Evolutionary conservation across 495 filamentous ascomycete species (phyloP).

Genomic region (Halenospora varia): DNA sequence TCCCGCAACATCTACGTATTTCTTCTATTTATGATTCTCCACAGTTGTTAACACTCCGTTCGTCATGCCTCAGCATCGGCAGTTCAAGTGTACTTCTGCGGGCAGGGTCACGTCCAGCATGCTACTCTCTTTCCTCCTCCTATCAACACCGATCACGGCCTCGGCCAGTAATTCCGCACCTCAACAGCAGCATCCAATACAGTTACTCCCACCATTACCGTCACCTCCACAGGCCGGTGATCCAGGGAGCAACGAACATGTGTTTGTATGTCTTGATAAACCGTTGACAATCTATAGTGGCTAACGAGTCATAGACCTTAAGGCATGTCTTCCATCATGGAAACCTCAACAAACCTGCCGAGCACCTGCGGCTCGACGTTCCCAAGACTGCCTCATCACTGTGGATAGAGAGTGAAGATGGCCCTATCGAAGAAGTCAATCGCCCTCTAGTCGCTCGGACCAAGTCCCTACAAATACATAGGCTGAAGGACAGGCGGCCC

Average conservation of each 20-base stretch:
- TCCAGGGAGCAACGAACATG: constrained; percentile 38
- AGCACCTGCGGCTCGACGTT: constrained; percentile 74
- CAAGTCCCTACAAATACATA: constrained; percentile 61
- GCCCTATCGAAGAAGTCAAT: constrained; percentile 39
- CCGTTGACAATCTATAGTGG: constrained; percentile 6
- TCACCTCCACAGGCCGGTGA: constrained; percentile 16
- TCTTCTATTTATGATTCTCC: neutral
- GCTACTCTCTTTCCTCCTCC: constrained; percentile 50
- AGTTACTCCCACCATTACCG: constrained; percentile 18
- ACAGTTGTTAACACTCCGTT: neutral
- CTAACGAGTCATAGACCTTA: constrained; percentile 54
- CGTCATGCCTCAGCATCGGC: constrained; percentile 12
- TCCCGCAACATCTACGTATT: neutral
- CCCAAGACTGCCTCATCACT: constrained; percentile 52
- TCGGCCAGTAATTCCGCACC: neutral
- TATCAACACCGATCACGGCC: constrained; percentile 22
- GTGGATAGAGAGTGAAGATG: constrained; percentile 58
- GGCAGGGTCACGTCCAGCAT: constrained; percentile 56
- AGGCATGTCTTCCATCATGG: constrained; percentile 92
- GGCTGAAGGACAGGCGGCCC: constrained; percentile 74
- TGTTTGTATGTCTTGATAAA: constrained; percentile 9
- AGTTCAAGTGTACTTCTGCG: constrained; percentile 38
- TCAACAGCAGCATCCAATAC: constrained; percentile 18
- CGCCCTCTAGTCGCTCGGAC: constrained; percentile 52
- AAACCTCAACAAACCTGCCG: constrained; percentile 62